Base-by-base conservation (phyloP, 1,284 basidiomycete species). In the Calocybe gambosa region DNA sequence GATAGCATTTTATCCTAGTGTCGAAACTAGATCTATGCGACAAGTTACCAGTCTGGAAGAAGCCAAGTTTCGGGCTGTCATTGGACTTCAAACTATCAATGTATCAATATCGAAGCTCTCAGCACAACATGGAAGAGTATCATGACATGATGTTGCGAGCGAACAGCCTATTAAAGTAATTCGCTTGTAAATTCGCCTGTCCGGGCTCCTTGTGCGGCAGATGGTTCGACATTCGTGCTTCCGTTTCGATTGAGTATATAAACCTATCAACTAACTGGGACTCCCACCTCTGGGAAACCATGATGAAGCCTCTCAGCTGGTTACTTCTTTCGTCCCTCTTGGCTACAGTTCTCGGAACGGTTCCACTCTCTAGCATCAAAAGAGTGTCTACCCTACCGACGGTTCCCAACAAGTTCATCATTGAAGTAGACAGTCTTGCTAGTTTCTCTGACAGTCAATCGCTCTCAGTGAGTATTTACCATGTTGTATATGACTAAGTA, bases 321-420 rank as follows among this genome's bases (percentile, higher is more conserved):
- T 48, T 58, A 36, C 37, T 65, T 45, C 16, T 45, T n/a, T 48
- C 61, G 26, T 46, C 58, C 41, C 18, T 63, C 36, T 47, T 62
- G 45, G 50, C 56, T 41, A 52, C 54, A 6, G 55, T 51, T 20
- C 47, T 50, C 19, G 23, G 49, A 16, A 7, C 21, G 43, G 42
- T 44, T 16, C 59, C 69, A 10, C 51, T 67, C 46, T 63, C 67
- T 16, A 59, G 56, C 48, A 57, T 71, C 41, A 58, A 66, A 55
- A 62, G 60, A 41, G 62, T 60, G 9, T 61, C 65, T 20, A 67
- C 60, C 45, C 54, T 64, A 29, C 61, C 61, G 33, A 64, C 51
- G 20, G 60, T 74, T n/a, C 58, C 69, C 23, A 75, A 75, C 61
- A 71, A 67, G 56, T 76, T 75, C 55, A 77, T 78, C 39, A 63